Evolutionary conservation across 257 asterid genomes (phyloP).

Genomic region (Solanum chilense): DNA sequence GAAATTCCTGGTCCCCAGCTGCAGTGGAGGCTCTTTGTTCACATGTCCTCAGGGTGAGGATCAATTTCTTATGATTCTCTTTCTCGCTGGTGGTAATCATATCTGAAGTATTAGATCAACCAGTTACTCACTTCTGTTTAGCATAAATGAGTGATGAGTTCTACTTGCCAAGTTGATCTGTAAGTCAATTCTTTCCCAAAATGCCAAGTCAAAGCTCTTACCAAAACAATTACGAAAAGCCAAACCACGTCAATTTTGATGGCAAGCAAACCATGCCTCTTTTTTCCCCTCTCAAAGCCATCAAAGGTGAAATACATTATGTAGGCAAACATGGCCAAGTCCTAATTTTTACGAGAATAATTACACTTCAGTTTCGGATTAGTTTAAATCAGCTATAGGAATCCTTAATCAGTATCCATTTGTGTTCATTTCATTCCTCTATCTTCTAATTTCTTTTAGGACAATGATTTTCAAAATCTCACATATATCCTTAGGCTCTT

Average conservation of each 20-base stretch:
- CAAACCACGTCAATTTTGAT: neutral
- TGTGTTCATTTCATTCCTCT: neutral
- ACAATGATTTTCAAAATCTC: neutral
- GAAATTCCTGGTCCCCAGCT: slow-evolving; percentile 59
- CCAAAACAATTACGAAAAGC: neutral
- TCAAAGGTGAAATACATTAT: neutral
- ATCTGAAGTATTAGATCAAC: neutral
- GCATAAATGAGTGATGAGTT: neutral
- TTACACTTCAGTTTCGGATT: neutral
- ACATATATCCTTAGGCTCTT: too few relatives aligned
- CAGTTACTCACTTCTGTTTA: neutral
- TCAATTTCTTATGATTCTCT: neutral
- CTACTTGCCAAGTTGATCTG: neutral
- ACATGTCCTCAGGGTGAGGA: slow-evolving; percentile 55
- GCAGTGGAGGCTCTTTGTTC: slow-evolving; percentile 53
- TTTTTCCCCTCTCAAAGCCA: neutral
- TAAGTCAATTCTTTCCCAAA: neutral
- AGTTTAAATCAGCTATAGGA: neutral
- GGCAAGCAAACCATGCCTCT: neutral
- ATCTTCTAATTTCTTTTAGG: neutral
- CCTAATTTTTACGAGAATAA: neutral
- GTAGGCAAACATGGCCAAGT: neutral
- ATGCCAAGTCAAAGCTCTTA: neutral
- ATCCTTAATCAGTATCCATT: neutral
- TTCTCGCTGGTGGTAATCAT: neutral